Evolutionary conservation across 2,329 filamentous ascomycete species (phyloP).

Genomic region (Colletotrichum navitas): DNA sequence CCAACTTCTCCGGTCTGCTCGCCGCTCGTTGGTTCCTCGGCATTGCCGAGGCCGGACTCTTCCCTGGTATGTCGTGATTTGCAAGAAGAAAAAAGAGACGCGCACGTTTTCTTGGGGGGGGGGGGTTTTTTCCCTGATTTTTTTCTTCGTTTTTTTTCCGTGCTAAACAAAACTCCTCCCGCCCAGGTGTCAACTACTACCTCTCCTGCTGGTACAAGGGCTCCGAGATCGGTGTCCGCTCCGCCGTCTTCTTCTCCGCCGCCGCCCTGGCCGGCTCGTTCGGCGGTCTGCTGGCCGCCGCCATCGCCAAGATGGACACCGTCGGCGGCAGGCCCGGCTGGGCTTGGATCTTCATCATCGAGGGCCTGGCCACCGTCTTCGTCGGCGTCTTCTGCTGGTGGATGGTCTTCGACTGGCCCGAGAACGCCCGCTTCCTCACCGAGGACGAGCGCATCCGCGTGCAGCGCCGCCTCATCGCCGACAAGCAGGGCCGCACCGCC

Average conservation of each 20-base stretch:
- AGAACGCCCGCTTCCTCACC: conserved; percentile 77
- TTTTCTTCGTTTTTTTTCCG: too few species aligned
- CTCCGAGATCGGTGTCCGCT: conserved; percentile 79
- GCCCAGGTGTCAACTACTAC: conserved; percentile 70
- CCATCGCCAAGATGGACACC: conserved; percentile 75
- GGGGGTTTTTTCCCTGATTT: too few species aligned
- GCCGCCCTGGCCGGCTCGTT: conserved; percentile 82
- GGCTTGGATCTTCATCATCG: conserved; percentile 75
- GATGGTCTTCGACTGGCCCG: conserved; percentile 84
- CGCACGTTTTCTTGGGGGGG: too few species aligned
- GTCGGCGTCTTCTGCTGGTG: conserved; percentile 76
- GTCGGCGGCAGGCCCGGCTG: conserved; percentile 66
- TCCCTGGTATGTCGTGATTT: conserved; percentile 60
- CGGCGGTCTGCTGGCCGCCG: conserved; percentile 76
- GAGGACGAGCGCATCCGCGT: conserved; percentile 76
- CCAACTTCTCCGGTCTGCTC: conserved; percentile 59
- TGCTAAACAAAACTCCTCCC: background rate
- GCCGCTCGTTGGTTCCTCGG: conserved; percentile 70
- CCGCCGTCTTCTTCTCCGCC: conserved; percentile 83
- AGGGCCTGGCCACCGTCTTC: conserved; percentile 76
- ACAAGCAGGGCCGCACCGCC: conserved; percentile 77
- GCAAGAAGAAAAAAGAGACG: background rate
- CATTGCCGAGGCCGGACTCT: conserved; percentile 75
- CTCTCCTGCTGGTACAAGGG: conserved; percentile 84
- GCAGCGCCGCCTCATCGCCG: conserved; percentile 73